These are phyloP conservation scores for Psilocybe sp. DNA, from an alignment of 768 basidiomycete species.

Conservation along the genomic window DNA sequence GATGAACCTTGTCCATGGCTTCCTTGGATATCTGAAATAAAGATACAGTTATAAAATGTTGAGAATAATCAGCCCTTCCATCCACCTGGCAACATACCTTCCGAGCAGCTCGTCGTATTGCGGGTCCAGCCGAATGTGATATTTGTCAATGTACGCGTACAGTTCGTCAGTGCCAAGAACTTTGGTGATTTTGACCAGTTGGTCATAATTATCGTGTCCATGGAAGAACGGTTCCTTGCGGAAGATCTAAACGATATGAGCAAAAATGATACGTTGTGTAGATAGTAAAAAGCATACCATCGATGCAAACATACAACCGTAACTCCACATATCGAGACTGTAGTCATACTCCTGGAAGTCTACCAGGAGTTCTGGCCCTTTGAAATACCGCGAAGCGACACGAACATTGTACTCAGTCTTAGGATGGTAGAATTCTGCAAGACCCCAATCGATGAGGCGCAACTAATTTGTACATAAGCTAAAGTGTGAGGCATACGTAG, in stretches of 20 bases:
- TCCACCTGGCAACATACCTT: slow-evolving; percentile 40
- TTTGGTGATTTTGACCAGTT: slow-evolving; percentile 96
- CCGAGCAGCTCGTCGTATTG: slow-evolving; percentile 94
- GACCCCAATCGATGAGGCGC: slow-evolving; percentile 96
- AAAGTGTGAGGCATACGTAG: slow-evolving; percentile 2
- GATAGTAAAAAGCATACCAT: slow-evolving; percentile 61
- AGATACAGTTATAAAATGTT: slow-evolving; percentile 4
- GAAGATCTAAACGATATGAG: slow-evolving; percentile 69
- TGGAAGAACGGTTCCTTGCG: slow-evolving; percentile 99
- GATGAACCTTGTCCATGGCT: slow-evolving; percentile 94
- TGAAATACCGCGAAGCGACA: slow-evolving; percentile 96
- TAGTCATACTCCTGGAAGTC: slow-evolving; percentile 99
- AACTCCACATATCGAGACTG: slow-evolving; percentile 97
- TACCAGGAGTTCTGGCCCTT: slow-evolving; percentile 93
- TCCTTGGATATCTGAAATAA: slow-evolving; percentile 76
- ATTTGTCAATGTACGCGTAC: slow-evolving; percentile 90
- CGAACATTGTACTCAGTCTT: slow-evolving; percentile 98
- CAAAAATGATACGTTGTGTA: slow-evolving; percentile 4
- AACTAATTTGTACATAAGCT: slow-evolving; percentile 45
- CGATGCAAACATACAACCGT: slow-evolving; percentile 97
- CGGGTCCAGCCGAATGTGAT: slow-evolving; percentile 92
- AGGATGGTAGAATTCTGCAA: slow-evolving; percentile 98
- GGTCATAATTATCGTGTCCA: slow-evolving; percentile 98
- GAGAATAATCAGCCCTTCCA: not conserved
- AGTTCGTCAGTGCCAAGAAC: slow-evolving; percentile 96